Evolutionary conservation across 371 early-diverging fungal genomes (phyloP), one percentile per base, ranked within the genome.

Genomic region (Mortierella sp.): DNA sequence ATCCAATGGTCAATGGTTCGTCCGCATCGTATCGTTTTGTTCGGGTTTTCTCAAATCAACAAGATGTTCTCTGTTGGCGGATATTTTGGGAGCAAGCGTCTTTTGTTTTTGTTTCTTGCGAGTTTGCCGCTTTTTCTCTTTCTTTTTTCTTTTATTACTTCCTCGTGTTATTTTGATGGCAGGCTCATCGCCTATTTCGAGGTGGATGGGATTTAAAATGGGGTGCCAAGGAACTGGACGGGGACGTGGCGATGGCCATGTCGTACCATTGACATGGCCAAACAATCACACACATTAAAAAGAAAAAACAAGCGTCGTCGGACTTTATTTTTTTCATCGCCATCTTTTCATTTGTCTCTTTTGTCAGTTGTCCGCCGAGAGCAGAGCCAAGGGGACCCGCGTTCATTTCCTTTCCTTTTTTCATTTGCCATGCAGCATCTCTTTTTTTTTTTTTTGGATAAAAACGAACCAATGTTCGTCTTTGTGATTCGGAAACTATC

Each of bases 101-200:
- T 48, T 7, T 22, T 48, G 7, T 5, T 13, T 45, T 45, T 6
- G 11, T 45, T 45, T 45, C 19, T 22, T 47, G 16, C 8, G 16
- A 5, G 9, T 48, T 48, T n/a, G 5, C n/a, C 45, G 22, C 22
- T 14, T n/a, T 48, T 41, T 41, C 41, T 41, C 26, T 26, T 52
- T n/a, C 52, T 52, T 26, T 52, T 47, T 47, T 13, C 19, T 47
- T 47, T 47, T 47, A 2, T 47, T 47, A n/a, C 26, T 52, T 13
- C 52, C 52, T 52, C 52, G 52, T 52, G 52, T 26, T 52, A 52
- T 52, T 52, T 52, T 52, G 52, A 52, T 26, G n/a, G n/a, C 52
- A 13, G 52, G 13, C 26, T 26, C 52, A 26, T 52, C 52, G 52
- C 52, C 52, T 52, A 52, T 52, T 52, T 52, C 52, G 26, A 26